Conservation (phyloP, 2,329 filamentous ascomycete species). For the Hortaea sp. region DNA sequence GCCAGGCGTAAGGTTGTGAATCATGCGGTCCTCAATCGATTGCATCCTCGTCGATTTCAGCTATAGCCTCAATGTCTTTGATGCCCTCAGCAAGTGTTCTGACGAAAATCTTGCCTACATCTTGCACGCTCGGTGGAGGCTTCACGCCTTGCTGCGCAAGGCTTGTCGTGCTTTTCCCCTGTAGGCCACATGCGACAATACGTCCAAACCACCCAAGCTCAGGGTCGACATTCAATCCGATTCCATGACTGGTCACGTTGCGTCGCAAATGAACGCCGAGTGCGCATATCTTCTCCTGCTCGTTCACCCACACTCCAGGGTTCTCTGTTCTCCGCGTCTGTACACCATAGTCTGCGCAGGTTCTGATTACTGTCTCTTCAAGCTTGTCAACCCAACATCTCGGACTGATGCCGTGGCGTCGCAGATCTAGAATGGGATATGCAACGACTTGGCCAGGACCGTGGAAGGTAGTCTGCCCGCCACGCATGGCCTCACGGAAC, state of each 20-base stretch:
- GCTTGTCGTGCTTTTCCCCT: constrained; percentile 69
- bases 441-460: constrained; percentile 85
- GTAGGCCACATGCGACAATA: constrained; percentile 84
- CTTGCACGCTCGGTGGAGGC: constrained; percentile 24
- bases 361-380: constrained; percentile 63
- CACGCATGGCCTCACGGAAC: constrained; percentile 65
- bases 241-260: constrained; percentile 73
- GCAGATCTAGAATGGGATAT: constrained; percentile 85
- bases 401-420: constrained; percentile 56
- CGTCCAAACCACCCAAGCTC: constrained; percentile 56
- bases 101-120: constrained; percentile 33
- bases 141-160: constrained; percentile 46
- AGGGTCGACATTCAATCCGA: constrained; percentile 67
- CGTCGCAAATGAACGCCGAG: constrained; percentile 84
- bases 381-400: constrained; percentile 68
- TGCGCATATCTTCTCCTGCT: constrained; percentile 68
- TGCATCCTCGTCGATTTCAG: neutral
- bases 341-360: constrained; percentile 52
- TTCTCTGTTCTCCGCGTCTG: constrained; percentile 56
- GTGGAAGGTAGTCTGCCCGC: constrained; percentile 89
- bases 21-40: neutral
- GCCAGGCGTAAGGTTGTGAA: neutral
- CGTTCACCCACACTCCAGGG: constrained; percentile 67
- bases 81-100: constrained; percentile 23
- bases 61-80: neutral